phyloP scores from a whole-genome alignment of 2,329 filamentous ascomycete genomes.

The Trichoderma sp. region DNA sequence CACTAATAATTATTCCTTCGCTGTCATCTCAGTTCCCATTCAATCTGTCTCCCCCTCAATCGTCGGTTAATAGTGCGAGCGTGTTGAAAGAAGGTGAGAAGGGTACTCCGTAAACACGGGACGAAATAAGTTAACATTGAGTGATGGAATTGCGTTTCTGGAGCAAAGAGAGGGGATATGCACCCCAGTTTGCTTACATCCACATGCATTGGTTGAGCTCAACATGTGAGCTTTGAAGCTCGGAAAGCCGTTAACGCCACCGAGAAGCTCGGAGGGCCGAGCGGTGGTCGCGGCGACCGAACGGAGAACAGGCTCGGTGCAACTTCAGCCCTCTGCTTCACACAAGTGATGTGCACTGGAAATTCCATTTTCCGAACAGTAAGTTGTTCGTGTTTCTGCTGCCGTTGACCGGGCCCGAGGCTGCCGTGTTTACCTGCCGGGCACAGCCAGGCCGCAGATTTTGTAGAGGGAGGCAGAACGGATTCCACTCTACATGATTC shows the following conservation, averaged over 20 bases:
- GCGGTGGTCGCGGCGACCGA: constrained; percentile 5
- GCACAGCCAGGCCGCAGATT: background rate
- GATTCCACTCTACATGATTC: background rate
- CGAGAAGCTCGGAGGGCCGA: constrained; percentile 13
- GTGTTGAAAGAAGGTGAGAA: background rate
- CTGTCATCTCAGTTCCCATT: background rate
- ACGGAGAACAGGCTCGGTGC: constrained; percentile 4
- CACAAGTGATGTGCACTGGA: background rate
- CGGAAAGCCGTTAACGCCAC: constrained; percentile 15
- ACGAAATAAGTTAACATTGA: background rate
- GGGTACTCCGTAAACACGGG: background rate
- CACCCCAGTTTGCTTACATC: background rate
- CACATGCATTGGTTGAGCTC: background rate
- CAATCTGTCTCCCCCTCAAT: background rate
- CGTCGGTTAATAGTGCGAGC: background rate
- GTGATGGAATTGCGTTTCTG: background rate
- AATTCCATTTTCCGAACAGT: background rate
- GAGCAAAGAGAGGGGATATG: background rate
- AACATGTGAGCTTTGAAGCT: background rate
- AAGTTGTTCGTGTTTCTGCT: background rate
- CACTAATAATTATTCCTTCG: background rate
- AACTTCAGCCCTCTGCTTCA: background rate
- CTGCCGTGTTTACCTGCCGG: background rate
- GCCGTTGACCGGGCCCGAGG: background rate
- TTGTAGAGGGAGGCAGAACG: no score